These are phyloP conservation scores for Sclerotinia spermophila DNA, from an alignment of 2,329 filamentous ascomycete genomes.

Conservation along the genomic window DNA sequence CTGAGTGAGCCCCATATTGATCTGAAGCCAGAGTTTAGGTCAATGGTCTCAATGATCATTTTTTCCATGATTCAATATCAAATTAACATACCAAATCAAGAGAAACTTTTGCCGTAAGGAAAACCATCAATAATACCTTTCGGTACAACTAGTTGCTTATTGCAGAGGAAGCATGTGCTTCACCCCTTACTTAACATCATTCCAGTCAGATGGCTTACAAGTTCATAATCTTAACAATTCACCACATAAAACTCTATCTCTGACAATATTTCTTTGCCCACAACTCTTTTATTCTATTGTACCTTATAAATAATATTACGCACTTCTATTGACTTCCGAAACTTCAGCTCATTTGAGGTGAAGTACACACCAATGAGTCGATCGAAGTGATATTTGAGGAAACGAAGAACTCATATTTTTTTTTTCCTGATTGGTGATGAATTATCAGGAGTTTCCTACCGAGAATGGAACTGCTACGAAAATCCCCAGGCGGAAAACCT, in stretches of 20 bases:
- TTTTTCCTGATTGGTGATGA: background rate
- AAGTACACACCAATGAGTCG: background rate
- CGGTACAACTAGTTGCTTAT: background rate
- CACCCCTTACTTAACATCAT: conserved; percentile 2
- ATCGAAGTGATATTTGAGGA: background rate
- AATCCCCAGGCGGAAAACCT: conserved; percentile 11
- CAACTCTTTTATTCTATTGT: background rate
- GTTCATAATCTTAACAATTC: background rate
- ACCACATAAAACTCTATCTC: background rate
- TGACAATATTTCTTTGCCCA: background rate
- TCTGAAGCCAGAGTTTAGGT: background rate
- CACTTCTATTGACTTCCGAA: background rate
- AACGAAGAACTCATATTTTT: background rate
- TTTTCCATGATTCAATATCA: background rate
- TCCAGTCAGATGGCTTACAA: background rate
- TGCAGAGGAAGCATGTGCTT: background rate
- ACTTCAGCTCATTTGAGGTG: background rate
- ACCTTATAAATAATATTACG: background rate
- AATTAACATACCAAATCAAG: background rate
- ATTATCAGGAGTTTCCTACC: background rate
- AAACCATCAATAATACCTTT: background rate
- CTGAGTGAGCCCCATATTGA: background rate
- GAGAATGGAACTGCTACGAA: background rate
- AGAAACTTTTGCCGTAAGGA: background rate
- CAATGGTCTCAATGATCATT: background rate